Conservation (phyloP, 2,329 filamentous ascomycete species). For the Plectosphaerella sp. region DNA sequence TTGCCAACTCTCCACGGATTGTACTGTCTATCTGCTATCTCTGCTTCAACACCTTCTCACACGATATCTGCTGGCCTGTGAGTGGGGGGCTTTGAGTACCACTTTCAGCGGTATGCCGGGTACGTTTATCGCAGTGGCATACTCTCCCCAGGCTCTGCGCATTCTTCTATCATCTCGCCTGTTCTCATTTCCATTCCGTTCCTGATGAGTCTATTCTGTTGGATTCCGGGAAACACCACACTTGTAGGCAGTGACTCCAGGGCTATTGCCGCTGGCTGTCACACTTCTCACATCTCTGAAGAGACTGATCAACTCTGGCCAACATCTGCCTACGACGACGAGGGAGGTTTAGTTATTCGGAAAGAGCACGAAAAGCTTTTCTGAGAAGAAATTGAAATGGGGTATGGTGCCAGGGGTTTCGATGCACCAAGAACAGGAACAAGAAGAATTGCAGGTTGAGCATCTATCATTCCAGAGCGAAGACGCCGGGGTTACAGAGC, state of each 20-base stretch:
- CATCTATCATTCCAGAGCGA: not conserved
- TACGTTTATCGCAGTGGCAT: not conserved
- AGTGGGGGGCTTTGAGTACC: not conserved
- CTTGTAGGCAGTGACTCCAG: not conserved
- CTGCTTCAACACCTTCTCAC: not conserved
- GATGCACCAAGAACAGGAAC: not conserved
- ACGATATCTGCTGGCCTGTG: not conserved
- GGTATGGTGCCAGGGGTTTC: not conserved
- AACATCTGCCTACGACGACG: not conserved
- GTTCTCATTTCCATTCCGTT: not conserved
- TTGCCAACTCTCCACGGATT: not conserved
- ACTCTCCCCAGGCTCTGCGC: not conserved
- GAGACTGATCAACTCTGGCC: not conserved
- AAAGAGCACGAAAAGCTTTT: not conserved
- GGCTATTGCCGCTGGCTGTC: not conserved
- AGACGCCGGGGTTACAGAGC: not conserved
- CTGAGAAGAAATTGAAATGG: not conserved
- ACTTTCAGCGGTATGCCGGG: not conserved
- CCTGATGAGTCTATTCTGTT: not conserved
- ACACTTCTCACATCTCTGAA: not conserved
- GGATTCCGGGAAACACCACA: not conserved
- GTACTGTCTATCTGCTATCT: constrained; percentile 2
- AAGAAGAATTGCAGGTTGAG: not conserved
- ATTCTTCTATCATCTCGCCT: not conserved
- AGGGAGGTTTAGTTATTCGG: not conserved